phyloP scores from a whole-genome alignment of 2,329 filamentous ascomycete species.

The Aureobasidium melanogenum region DNA sequence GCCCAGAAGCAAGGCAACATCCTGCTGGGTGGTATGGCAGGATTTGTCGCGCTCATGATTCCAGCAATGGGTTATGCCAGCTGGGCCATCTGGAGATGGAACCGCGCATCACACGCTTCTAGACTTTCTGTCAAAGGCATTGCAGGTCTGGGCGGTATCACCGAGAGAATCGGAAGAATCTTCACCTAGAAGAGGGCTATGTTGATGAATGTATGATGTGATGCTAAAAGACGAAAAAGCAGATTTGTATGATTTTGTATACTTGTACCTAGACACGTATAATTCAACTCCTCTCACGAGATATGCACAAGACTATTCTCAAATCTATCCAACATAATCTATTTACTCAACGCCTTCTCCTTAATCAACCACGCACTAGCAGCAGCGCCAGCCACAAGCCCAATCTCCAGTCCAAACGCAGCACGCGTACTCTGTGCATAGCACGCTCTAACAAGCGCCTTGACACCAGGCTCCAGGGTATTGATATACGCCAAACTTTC shows the following conservation, averaged over 20 bases:
- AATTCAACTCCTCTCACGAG: neutral
- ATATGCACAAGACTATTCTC: no score
- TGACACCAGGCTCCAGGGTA: conserved; percentile 51
- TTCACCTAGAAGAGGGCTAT: conserved; percentile 13
- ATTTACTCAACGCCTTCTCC: conserved; percentile 28
- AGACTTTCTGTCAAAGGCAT: conserved; percentile 2
- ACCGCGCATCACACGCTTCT: conserved; percentile 12
- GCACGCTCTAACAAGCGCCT: conserved; percentile 53
- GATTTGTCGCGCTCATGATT: conserved; percentile 35
- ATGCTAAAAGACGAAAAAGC: neutral
- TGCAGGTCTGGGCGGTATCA: conserved; percentile 6
- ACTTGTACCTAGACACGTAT: neutral
- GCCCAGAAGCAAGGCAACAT: conserved; percentile 59
- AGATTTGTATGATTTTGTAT: neutral
- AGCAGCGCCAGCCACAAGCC: conserved; percentile 42
- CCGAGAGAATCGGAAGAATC: conserved; percentile 16
- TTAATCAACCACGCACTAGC: conserved; percentile 36
- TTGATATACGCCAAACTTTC: conserved; percentile 62
- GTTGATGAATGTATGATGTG: neutral
- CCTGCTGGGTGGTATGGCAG: conserved; percentile 31
- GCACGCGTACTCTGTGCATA: conserved; percentile 52
- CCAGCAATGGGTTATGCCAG: conserved; percentile 21
- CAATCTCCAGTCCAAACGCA: conserved; percentile 43
- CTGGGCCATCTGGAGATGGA: conserved; percentile 23
- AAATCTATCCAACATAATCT: neutral